phyloP scores from a whole-genome alignment of 2,329 filamentous ascomycete genomes.

The Gnomoniopsis sp. region DNA sequence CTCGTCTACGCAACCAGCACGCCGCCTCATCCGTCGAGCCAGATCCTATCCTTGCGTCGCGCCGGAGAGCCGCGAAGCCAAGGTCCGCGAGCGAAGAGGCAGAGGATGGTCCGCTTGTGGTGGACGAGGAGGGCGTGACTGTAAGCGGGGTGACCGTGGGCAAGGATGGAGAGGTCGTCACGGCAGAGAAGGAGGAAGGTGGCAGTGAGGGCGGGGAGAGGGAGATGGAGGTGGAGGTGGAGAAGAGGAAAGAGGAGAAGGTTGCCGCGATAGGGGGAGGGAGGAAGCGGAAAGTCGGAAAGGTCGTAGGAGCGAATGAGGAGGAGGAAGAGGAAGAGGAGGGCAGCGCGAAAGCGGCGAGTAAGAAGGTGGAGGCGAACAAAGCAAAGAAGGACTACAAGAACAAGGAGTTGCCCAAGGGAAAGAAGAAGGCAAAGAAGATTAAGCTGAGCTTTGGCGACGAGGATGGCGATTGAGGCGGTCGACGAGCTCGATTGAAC shows the following conservation, averaged over 20 bases:
- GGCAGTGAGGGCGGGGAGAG: constrained; percentile 15
- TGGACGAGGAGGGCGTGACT: constrained; percentile 69
- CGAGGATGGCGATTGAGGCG: constrained; percentile 44
- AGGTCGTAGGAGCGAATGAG: constrained; percentile 40
- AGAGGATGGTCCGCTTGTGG: constrained; percentile 72
- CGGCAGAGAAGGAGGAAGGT: constrained; percentile 12
- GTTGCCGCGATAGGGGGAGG: constrained; percentile 38
- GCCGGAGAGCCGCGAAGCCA: constrained; percentile 48
- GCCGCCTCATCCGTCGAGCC: constrained; percentile 43
- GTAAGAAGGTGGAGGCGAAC: constrained; percentile 18
- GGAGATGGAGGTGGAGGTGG: constrained; percentile 16
- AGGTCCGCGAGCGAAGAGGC: constrained; percentile 65
- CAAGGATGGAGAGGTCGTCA: constrained; percentile 41
- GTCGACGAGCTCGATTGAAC: background rate
- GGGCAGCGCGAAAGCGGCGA: constrained; percentile 9
- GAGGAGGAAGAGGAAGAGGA: constrained; percentile 26
- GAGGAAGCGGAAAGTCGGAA: constrained; percentile 55
- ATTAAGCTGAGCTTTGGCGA: constrained; percentile 67
- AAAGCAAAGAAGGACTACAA: constrained; percentile 24
- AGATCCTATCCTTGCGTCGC: constrained; percentile 49
- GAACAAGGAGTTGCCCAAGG: constrained; percentile 16
- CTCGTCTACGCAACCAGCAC: constrained; percentile 51
- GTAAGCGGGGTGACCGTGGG: constrained; percentile 37
- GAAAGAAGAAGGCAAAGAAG: constrained; percentile 58
- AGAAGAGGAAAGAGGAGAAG: constrained; percentile 22